A percentile compares a stretch with the other conserved stretches of the same genome.
Evolutionary conservation across 345 rosid genomes (phyloP).

Genomic region (Citrus cavaleriei): DNA sequence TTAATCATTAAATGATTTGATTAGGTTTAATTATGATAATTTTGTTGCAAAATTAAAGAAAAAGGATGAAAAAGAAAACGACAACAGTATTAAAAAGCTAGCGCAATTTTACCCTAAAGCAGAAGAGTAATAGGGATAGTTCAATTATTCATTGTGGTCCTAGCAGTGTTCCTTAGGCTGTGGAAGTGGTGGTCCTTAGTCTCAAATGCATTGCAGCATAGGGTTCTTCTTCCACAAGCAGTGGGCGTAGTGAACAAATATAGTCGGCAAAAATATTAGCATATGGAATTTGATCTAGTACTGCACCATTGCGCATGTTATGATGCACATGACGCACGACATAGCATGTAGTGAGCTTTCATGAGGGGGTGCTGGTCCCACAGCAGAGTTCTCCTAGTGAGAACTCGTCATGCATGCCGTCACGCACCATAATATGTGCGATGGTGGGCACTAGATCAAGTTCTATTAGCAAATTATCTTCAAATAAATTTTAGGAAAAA

Average conservation of each 20-base stretch:
- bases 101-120: not conserved
- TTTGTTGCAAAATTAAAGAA: not conserved
- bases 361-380: no score
- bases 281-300: no score
- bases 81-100: not conserved
- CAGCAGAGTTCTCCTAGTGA: no score
- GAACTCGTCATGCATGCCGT: no score
- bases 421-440: no score
- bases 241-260: not conserved
- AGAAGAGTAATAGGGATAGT: not conserved
- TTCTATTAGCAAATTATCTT: no score
- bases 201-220: not conserved
- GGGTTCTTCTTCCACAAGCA: not conserved
- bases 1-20: not conserved
- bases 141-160: not conserved
- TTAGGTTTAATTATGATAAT: not conserved
- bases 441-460: no score
- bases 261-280: not conserved
- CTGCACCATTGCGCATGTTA: no score
- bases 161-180: slow-evolving; percentile 29
- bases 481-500: no score
- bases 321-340: no score
- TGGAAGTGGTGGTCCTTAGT: slow-evolving; percentile 35
- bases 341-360: no score
- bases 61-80: not conserved